Conservation (phyloP, 2,329 filamentous ascomycete species). For the Metarhizium guizhouense region DNA sequence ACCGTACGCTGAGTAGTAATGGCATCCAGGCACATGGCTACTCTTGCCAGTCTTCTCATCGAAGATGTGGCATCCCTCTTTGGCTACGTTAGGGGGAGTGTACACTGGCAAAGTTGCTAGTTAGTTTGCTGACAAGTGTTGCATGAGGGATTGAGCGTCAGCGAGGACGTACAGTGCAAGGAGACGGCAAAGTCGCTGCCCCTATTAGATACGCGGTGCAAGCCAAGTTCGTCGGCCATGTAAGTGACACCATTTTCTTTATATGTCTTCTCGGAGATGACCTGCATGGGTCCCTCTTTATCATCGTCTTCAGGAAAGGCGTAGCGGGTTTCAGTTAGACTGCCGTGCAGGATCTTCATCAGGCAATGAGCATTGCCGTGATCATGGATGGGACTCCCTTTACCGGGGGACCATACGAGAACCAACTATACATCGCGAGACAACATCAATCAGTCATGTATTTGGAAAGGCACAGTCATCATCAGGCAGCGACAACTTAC, state of each 20-base stretch:
- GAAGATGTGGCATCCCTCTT: constrained; percentile 74
- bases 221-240: constrained; percentile 82
- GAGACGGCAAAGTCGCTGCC: constrained; percentile 73
- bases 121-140: constrained; percentile 24
- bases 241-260: constrained; percentile 70
- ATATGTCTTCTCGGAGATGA: constrained; percentile 61
- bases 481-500: constrained; percentile 32
- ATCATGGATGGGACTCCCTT: constrained; percentile 79
- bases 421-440: constrained; percentile 49
- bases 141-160: constrained; percentile 2
- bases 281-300: constrained; percentile 46
- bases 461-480: background rate
- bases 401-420: constrained; percentile 81
- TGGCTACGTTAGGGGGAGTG: constrained; percentile 82
- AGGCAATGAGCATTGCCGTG: constrained; percentile 83
- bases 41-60: constrained; percentile 66
- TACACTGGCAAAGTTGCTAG: constrained; percentile 46
- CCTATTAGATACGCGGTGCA: constrained; percentile 75
- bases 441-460: background rate
- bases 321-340: constrained; percentile 73
- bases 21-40: constrained; percentile 60
- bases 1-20: constrained; percentile 61
- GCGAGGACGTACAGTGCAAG: constrained; percentile 54
- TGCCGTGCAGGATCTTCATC: constrained; percentile 80
- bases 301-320: constrained; percentile 50